Evolutionary conservation across 1,284 basidiomycete genomes (phyloP), one percentile per base, ranked within the genome.

Genomic region (Golubevia pallescens): DNA sequence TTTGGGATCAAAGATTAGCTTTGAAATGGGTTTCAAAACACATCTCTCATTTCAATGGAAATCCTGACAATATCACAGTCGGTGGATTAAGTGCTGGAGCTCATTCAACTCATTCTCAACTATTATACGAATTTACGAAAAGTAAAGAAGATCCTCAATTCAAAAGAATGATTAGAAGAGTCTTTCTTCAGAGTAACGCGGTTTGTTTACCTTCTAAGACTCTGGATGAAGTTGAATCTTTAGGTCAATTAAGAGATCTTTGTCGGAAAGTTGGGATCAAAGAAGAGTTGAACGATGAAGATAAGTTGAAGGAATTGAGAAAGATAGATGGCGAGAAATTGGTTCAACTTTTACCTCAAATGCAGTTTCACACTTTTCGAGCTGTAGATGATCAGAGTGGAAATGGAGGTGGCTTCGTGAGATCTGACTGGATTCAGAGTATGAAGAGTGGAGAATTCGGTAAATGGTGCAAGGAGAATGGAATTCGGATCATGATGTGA

Each of bases 61-160:
- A 84, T 63, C 72, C 69, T 0, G 19, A 61, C 51, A 75, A 75
- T 60, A 75, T 86, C 60, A 81, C 83, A 5, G 70, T 86, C 24
- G 76, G 67, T 8, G 86, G 86, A 3, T 69, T 80, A 1, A 77
- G 74, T 0, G 86, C 86, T 1, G 86, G 86, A 3, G 80, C 86
- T 3, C 73, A 81, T 76, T 58, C 75, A 3, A 71, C 73, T 1
- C 71, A 86, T 52, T 73, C 78, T 19, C 84, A 86, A 66, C 72
- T 86, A 4, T 68, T 80, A 57, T 71, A 84, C 75, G 78, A 82
- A 59, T 79, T 81, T 53, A 70, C 10, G 5, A 60, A 62, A 0
- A 65, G 60, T 16, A 28, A 52, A 1, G 24, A 8, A 3, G 56
- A 76, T 42, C 14, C 61, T 0, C 3, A 32, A 1, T 76, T 71